These are phyloP conservation scores for Nothophoma quercina DNA, from an alignment of 2,329 filamentous ascomycete species.

Conservation along the genomic window DNA sequence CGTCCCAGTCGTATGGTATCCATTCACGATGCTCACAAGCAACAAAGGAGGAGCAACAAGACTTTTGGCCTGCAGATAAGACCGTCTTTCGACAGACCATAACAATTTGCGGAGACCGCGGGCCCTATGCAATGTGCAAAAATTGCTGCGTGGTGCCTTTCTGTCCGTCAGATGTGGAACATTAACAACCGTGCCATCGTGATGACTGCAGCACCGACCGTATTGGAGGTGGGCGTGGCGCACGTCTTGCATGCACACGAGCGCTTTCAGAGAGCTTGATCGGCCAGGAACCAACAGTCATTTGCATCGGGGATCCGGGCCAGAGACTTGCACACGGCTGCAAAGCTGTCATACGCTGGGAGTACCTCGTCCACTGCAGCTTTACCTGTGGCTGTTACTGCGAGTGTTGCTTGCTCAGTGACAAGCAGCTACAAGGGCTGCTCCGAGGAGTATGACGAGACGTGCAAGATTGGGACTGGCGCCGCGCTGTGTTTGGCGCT, in stretches of 20 bases:
- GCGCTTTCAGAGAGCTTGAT: constrained; percentile 28
- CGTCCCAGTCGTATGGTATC: constrained; percentile 33
- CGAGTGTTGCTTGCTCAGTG: constrained; percentile 20
- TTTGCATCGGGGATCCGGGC: constrained; percentile 42
- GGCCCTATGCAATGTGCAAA: constrained; percentile 11
- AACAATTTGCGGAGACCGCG: constrained; percentile 23
- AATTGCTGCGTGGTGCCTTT: background rate
- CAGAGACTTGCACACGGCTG: constrained; percentile 30
- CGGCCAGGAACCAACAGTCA: constrained; percentile 34
- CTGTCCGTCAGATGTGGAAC: constrained; percentile 4
- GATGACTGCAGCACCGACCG: constrained; percentile 23
- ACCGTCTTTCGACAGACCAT: constrained; percentile 8
- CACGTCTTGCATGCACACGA: constrained; percentile 28
- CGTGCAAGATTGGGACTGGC: constrained; percentile 30
- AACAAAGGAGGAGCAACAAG: constrained; percentile 19
- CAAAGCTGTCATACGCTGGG: constrained; percentile 22
- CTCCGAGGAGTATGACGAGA: constrained; percentile 32
- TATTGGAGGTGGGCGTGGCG: constrained; percentile 25
- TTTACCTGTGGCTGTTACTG: constrained; percentile 5
- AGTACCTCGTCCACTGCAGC: constrained; percentile 20
- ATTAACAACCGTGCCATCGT: constrained; percentile 15
- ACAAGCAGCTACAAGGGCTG: constrained; percentile 20
- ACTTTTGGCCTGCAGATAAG: constrained; percentile 24
- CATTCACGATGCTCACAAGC: constrained; percentile 25
- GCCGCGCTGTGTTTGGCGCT: constrained; percentile 34